phyloP scores from a whole-genome alignment of 306 rosid genomes.

The Betula pendula region DNA sequence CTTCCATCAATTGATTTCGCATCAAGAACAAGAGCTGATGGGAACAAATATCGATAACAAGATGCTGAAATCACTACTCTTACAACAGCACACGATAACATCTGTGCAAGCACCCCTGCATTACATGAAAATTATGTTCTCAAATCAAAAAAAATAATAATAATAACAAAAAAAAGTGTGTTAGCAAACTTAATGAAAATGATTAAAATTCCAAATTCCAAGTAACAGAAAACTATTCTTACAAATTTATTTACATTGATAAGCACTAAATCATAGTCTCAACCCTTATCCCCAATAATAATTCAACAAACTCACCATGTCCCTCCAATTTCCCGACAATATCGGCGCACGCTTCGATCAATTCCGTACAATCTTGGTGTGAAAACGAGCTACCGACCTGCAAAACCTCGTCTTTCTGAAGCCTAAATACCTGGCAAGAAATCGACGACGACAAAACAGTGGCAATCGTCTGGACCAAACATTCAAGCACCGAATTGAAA shows the following conservation, averaged over 20 bases:
- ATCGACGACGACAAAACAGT: constrained; percentile 31
- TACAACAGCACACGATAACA: constrained; percentile 24
- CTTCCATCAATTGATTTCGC: constrained; percentile 12
- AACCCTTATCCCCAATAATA: neutral
- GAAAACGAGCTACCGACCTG: constrained; percentile 38
- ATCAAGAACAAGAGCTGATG: constrained; percentile 22
- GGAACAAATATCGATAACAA: constrained; percentile 11
- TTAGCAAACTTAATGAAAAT: neutral
- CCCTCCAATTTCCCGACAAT: constrained; percentile 30
- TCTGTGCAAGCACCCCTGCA: constrained; percentile 30
- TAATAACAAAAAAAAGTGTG: neutral
- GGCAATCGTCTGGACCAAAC: constrained; percentile 25
- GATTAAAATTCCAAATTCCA: neutral
- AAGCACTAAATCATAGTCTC: neutral
- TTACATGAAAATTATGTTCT: neutral
- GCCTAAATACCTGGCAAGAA: constrained; percentile 26
- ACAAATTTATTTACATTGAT: neutral
- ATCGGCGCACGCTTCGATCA: constrained; percentile 31
- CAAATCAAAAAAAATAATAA: neutral
- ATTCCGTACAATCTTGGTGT: constrained; percentile 19
- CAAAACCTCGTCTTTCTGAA: constrained; percentile 28
- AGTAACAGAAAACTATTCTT: neutral
- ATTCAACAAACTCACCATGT: constrained; percentile 24
- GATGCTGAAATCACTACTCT: constrained; percentile 34
- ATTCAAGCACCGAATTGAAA: constrained; percentile 32